phyloP scores from a whole-genome alignment of 78 protist species.

The Speleostelium caveatum region DNA sequence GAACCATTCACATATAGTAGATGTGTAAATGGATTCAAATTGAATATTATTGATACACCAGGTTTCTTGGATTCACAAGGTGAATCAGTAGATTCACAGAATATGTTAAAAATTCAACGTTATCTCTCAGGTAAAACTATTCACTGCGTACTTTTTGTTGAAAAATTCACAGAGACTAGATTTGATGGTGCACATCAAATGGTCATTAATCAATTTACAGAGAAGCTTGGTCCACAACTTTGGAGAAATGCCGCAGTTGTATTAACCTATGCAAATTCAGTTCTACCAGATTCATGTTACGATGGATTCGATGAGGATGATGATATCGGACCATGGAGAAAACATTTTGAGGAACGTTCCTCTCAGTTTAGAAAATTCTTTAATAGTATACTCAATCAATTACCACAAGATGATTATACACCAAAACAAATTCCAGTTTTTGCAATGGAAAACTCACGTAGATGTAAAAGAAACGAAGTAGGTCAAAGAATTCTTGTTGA shows the following conservation, averaged over 20 bases:
- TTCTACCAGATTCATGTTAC: conserved; percentile 56
- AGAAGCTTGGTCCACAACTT: conserved; percentile 62
- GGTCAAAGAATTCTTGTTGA: conserved; percentile 66
- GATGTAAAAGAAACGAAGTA: conserved; percentile 69
- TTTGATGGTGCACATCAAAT: conserved; percentile 79
- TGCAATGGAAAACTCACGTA: conserved; percentile 69
- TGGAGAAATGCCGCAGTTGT: conserved; percentile 78
- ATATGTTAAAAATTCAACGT: conserved; percentile 62
- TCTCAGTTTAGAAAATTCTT: conserved; percentile 58
- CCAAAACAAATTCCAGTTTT: conserved; percentile 67
- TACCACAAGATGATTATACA: conserved; percentile 75
- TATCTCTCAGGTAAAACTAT: conserved; percentile 74
- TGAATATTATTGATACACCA: conserved; percentile 76
- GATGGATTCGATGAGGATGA: conserved; percentile 80
- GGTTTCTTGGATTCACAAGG: conserved; percentile 72
- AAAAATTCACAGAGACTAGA: conserved; percentile 73
- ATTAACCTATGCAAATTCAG: conserved; percentile 61
- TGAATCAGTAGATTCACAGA: conserved; percentile 43
- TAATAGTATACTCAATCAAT: conserved; percentile 8
- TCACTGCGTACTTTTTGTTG: conserved; percentile 73
- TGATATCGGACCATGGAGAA: conserved; percentile 72
- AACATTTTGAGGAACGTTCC: conserved; percentile 47
- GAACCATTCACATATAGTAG: conserved; percentile 75
- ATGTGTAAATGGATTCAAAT: conserved; percentile 69
- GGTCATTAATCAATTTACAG: conserved; percentile 78